Evolutionary conservation across 2,329 filamentous ascomycete genomes (phyloP), one percentile per base, ranked within the genome.

Genomic region (Hypomyces perniciosus): DNA sequence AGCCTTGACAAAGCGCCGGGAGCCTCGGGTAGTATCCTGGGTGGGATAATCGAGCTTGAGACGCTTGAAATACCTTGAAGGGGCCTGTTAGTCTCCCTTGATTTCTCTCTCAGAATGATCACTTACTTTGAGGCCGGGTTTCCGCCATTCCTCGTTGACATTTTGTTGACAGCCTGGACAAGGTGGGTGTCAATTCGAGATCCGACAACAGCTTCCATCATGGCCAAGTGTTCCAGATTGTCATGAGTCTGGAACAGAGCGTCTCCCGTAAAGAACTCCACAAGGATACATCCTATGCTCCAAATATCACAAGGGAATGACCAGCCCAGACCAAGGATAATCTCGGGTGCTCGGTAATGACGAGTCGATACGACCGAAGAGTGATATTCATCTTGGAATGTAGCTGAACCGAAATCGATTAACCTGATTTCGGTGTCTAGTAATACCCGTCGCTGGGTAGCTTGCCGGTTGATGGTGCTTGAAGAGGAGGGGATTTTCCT

Each of bases 211-310:
- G 79, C 80, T 61, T 86, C 83, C 83, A 87, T 87, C 84, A 87
- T 87, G n/a, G 84, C 84, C 46, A 87, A 68, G 62, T 87, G 84
- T 64, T 87, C 84, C 27, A 86, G 72, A 54, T 87, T 87, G 57
- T 87, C 84, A 58, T 87, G 84, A 1, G 84, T 87, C 62, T 87
- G 84, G 65, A 87, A 87, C 2, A 87, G 68, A 13, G 84, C 84
- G 60, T 86, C 84, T 5, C 84, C 84, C 0, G 84, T 87, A 55
- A 82, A 87, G 64, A 87, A 86, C 56, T 87, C 84, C 12, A 87
- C 83, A 10, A 87, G 72, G 55, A 87, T 86, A 58, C 84, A 87
- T 4, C 84, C 84, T 31, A 87, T 86, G 63, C 84, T 86, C 84
- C 84, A 87, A 30, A 87, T 85, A 60, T 87, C 84, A 55, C 84